A percentile compares a stretch with the other conserved stretches of the same genome.
Conservation (phyloP, 805 yeast species). For the Saturnispora dispora region DNA sequence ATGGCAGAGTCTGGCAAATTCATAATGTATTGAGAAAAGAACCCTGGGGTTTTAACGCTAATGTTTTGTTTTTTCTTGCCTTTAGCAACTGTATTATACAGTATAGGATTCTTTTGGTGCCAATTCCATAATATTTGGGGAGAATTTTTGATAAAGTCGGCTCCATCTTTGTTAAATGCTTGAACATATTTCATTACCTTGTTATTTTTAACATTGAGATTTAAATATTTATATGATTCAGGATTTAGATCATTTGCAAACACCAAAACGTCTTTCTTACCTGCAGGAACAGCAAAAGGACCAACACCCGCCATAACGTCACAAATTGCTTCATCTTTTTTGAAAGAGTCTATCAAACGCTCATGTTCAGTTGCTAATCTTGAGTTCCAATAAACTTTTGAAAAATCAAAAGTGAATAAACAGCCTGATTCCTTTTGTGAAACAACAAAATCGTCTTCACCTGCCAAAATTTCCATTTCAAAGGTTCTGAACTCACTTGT, state of each 20-base stretch:
- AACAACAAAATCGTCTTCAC: conserved; percentile 64
- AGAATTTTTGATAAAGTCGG: conserved; percentile 62
- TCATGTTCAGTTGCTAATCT: conserved; percentile 91
- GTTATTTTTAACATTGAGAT: conserved; percentile 54
- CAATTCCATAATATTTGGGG: conserved; percentile 43
- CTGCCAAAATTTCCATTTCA: conserved; percentile 89
- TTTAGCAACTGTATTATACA: conserved; percentile 28
- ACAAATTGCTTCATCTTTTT: conserved; percentile 67
- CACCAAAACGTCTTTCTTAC: conserved; percentile 67
- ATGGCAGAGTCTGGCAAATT: conserved; percentile 91
- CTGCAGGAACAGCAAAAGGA: conserved; percentile 96
- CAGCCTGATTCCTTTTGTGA: conserved; percentile 87
- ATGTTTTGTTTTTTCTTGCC: conserved; percentile 8
- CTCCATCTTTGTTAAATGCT: conserved; percentile 71
- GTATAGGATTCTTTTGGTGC: conserved; percentile 27
- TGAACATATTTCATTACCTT: conserved; percentile 51
- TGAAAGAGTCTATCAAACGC: conserved; percentile 51
- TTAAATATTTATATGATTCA: conserved; percentile 63
- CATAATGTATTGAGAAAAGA: conserved; percentile 76
- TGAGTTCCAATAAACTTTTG: conserved; percentile 96
- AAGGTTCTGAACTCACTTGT: conserved; percentile 87
- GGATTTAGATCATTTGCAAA: conserved; percentile 94
- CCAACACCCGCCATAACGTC: conserved; percentile 99
- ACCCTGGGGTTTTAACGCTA: conserved; percentile 38
- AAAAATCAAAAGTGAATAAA: conserved; percentile 76